Percentiles rank a stretch among this genome's conserved stretches.
phyloP scores from a whole-genome alignment of 176 grass and related monocot species.

The Aegilops umbellulata region DNA sequence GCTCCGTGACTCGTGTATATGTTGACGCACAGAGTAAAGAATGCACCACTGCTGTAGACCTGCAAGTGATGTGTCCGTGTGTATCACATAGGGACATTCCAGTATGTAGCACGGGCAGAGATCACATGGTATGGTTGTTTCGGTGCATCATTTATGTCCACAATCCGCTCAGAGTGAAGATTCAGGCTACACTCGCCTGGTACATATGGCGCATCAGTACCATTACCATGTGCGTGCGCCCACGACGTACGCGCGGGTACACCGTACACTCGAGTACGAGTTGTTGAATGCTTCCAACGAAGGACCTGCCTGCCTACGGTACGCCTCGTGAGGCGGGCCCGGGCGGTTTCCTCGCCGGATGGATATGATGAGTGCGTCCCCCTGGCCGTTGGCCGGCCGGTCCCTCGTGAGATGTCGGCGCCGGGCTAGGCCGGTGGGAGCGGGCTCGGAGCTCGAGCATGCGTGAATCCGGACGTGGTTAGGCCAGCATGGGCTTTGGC shows the following conservation, averaged over 20 bases:
- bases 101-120: neutral
- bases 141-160: neutral
- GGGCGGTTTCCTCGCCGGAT: neutral
- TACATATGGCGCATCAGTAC: too few species aligned
- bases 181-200: neutral
- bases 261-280: neutral
- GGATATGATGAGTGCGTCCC: neutral
- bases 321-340: neutral
- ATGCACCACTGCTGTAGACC: neutral
- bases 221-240: neutral
- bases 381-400: neutral
- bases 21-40: neutral
- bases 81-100: neutral
- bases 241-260: neutral
- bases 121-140: neutral
- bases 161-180: neutral
- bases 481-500: too few species aligned
- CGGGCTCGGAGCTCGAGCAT: neutral
- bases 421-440: neutral
- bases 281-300: neutral
- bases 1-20: too few species aligned
- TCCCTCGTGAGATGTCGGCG: slow-evolving; percentile 5
- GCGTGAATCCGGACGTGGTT: neutral
- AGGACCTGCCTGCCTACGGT: neutral
- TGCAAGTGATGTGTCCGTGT: too few species aligned